Base-by-base conservation (phyloP, 2,329 filamentous ascomycete genomes). In the Fonsecaea nubica region DNA sequence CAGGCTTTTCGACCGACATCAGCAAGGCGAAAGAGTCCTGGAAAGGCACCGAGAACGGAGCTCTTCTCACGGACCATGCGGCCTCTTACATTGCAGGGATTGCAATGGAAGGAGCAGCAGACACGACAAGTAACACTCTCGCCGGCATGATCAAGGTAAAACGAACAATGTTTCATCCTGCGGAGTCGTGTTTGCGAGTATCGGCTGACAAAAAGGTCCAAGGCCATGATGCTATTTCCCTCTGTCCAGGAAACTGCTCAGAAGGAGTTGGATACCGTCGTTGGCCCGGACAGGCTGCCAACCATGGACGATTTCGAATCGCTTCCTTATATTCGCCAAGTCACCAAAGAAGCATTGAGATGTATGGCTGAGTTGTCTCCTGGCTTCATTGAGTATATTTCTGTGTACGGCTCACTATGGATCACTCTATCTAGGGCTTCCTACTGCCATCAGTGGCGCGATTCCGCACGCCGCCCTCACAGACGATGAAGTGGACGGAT, bases 271-370 rank as follows among this genome's bases (percentile, higher is more conserved):
- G 84, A 86, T 67, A 72, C 76, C 1, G 79, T 86, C 1, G 76
- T 87, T 3, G 71, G 75, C 0, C 3, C 9, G 5, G 62, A 77
- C 12, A 78, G 85, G 2, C 78, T 80, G 8, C 85, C 85, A 0
- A 75, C 72, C 30, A 83, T 81, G 73, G 78, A 82, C 35, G 85
- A 88, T 69, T 77, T 79, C n/a, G 74, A 77, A 0, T 74, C 76
- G 1, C 72, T 88, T 5, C 84, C 84, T 0, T 88, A 87, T 70
- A 73, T 87, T 45, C 79, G 80, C n/a, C 82, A 82, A 1, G 77
- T 85, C 10, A 79, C 86, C 18, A 86, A 87, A 66, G 86, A 89
- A 66, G 79, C 83, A 0, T 75, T 87, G 9, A 80, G 86, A 2
- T 87, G 85, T 56, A 33, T 36, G 35, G 10, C 25, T 6, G 35